Evolutionary conservation across 768 basidiomycete genomes (phyloP), one percentile per base, ranked within the genome.

Genomic region (Trametes gibbosa): DNA sequence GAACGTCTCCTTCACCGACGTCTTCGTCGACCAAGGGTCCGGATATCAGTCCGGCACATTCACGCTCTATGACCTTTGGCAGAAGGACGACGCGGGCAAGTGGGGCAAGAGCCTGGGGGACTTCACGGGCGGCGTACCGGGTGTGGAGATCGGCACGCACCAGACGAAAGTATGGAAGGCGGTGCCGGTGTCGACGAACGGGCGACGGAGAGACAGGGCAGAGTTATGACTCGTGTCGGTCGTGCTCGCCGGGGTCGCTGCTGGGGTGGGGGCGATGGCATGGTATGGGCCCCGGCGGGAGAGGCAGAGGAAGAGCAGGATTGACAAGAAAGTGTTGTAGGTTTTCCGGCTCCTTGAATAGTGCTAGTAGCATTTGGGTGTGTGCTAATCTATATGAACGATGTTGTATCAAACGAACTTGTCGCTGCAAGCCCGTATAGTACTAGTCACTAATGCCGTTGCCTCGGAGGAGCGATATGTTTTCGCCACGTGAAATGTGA

Each of bases 21-120:
- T 73, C 45, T 75, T 75, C 60, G 65, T 66, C 47, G 72, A 76
- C 51, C 65, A 70, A 59, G 68, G 70, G 47, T 25, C 53, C 21
- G 56, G 51, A 2, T 69, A 66, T 50, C 67, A 67, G 52, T 56
- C 63, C 21, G 63, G 61, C 25, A 56, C 68, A 7, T 69, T 63
- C 61, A 63, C 61, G 5, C 58, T 74, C 29, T 73, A 61, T 52
- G 74, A 75, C 62, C 67, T 75, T 17, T 75, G 74, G 74, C 69
- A 74, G 63, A 72, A 70, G 50, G 67, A 70, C 56, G 16, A 49
- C 7, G 17, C 39, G 27, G 69, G 66, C 13, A 57, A 52, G 41
- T 72, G 69, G 74, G 73, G 69, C 24, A 63, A 61, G 27, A 53
- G 47, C 47, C 49, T 72, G 16, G 69, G 70, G 19, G 67, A 59